Percentiles rank a stretch among this genome's conserved stretches.
Conservation (phyloP, 306 rosid genomes). For the Phaseolus lunatus region DNA sequence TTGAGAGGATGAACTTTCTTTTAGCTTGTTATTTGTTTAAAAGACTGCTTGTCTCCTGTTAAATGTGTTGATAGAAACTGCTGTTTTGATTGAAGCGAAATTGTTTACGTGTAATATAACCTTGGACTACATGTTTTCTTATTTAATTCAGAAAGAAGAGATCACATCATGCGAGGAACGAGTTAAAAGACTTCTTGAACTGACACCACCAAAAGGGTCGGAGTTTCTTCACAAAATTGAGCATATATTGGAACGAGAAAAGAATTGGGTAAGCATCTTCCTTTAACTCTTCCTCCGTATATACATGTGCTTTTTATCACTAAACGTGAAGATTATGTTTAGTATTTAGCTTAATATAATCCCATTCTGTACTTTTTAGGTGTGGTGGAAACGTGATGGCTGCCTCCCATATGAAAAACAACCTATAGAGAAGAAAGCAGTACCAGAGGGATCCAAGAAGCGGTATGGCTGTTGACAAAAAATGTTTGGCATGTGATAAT, state of each 20-base stretch:
- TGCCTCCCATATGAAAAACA: conserved; percentile 94
- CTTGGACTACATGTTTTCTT: conserved; percentile 30
- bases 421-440: conserved; percentile 70
- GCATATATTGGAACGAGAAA: conserved; percentile 91
- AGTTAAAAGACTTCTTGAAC: conserved; percentile 80
- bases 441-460: conserved; percentile 77
- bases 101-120: conserved; percentile 24
- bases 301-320: no score
- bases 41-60: not conserved
- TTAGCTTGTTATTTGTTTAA: not conserved
- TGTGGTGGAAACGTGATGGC: conserved; percentile 99
- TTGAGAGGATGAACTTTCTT: conserved; percentile 20
- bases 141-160: conserved; percentile 81
- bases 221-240: conserved; percentile 84
- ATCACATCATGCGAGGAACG: conserved; percentile 84
- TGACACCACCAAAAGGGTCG: conserved; percentile 90
- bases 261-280: conserved; percentile 83
- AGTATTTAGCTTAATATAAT: conserved; percentile 10
- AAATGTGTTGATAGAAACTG: conserved; percentile 28
- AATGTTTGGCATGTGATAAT: conserved; percentile 4
- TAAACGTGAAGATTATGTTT: not conserved
- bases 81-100: conserved; percentile 30
- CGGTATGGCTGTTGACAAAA: conserved; percentile 63
- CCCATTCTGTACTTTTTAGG: conserved; percentile 57
- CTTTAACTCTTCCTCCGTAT: conserved; percentile 17